These are phyloP conservation scores for Helenozyma rhizophorensis DNA, from an alignment of 805 yeast species.

Conservation along the genomic window DNA sequence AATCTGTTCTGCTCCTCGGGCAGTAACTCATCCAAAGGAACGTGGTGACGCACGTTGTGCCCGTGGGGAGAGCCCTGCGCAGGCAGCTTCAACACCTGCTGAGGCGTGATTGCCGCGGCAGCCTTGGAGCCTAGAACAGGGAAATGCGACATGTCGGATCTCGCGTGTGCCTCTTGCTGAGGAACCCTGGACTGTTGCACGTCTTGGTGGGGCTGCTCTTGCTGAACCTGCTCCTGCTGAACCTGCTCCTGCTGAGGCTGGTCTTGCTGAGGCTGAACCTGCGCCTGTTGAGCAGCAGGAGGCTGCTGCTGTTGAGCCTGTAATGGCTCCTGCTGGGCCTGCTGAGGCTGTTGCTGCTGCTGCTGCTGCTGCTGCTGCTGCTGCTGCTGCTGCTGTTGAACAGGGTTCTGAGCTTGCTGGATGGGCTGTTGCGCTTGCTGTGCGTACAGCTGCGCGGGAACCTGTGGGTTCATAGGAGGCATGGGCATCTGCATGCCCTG, in stretches of 20 bases:
- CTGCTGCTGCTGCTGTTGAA: conserved; percentile 9
- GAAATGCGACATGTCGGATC: conserved; percentile 42
- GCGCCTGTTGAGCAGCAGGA: conserved; percentile 4
- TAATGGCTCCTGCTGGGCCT: too few relatives aligned
- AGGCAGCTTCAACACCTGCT: not conserved
- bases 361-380: conserved; percentile 5
- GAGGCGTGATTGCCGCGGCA: conserved; percentile 12
- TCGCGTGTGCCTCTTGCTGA: not conserved
- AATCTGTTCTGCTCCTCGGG: conserved; percentile 72
- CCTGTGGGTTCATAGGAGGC: conserved; percentile 15
- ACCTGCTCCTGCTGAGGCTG: conserved; percentile 9
- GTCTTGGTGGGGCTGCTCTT: not conserved
- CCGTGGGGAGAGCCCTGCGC: too few relatives aligned
- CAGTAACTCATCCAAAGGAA: conserved; percentile 38
- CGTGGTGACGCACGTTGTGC: conserved; percentile 22
- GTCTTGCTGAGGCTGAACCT: conserved; percentile 5
- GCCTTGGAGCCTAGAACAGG: conserved; percentile 50
- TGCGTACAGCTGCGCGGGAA: conserved; percentile 9
- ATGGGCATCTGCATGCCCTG: conserved; percentile 18
- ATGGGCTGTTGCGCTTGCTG: conserved; percentile 4
- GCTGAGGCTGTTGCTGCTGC: conserved; percentile 12
- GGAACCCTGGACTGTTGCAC: conserved; percentile 3
- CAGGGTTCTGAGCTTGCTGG: conserved; percentile 13
- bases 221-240: conserved; percentile 2
- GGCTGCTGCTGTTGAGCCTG: conserved; percentile 13